A percentile compares a stretch with the other conserved stretches of the same genome.
These are phyloP conservation scores for Wickerhamomyces ciferrii DNA, from an alignment of 805 yeast species.

Conservation along the genomic window DNA sequence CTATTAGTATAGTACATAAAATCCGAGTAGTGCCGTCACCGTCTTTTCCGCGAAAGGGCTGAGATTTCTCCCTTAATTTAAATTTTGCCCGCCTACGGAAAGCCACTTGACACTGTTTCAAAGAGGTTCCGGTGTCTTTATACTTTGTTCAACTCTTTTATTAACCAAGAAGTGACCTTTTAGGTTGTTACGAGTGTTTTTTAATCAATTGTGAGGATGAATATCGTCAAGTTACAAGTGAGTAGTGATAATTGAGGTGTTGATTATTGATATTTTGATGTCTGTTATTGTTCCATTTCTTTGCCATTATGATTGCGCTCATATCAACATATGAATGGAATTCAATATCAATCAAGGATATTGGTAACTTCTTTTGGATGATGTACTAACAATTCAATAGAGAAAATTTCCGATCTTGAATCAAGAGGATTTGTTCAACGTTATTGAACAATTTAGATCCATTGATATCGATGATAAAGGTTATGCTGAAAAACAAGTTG, in stretches of 20 bases:
- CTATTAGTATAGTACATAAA: too few species aligned
- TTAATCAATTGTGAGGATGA: conserved; percentile 32
- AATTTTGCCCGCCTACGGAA: not conserved
- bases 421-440: conserved; percentile 80
- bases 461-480: conserved; percentile 92
- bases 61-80: not conserved
- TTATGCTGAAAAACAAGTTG: conserved; percentile 88
- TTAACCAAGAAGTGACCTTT: too few species aligned
- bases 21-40: not conserved
- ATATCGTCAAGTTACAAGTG: conserved; percentile 59
- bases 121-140: not conserved
- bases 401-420: conserved; percentile 81
- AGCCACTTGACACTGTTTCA: not conserved
- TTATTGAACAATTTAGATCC: conserved; percentile 81
- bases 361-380: too few species aligned
- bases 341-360: too few species aligned
- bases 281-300: not conserved
- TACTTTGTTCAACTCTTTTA: not conserved
- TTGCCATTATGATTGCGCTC: not conserved
- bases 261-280: too few species aligned
- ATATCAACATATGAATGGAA: too few species aligned
- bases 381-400: conserved; percentile 23
- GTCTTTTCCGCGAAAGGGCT: not conserved
- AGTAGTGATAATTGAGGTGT: conserved; percentile 15
- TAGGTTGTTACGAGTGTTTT: too few species aligned